Evolutionary conservation across 2,329 filamentous ascomycete species (phyloP).

Genomic region (Diplodia intermedia): DNA sequence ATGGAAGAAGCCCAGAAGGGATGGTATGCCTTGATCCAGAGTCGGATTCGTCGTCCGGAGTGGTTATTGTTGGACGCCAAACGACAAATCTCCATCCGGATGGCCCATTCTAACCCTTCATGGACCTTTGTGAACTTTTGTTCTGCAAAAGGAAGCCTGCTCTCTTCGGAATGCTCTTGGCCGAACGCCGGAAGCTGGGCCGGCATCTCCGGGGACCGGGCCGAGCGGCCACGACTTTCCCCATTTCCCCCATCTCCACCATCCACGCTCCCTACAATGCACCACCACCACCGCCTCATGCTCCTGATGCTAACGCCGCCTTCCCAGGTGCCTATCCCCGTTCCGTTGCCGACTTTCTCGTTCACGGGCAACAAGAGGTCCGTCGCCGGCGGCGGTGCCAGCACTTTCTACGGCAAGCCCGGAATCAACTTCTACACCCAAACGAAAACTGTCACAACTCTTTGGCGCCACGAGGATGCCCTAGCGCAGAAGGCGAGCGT

Average conservation of each 20-base stretch:
- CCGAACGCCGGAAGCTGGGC: background rate
- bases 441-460: slow-evolving; percentile 92
- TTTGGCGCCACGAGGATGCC: slow-evolving; percentile 88
- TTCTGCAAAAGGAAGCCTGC: background rate
- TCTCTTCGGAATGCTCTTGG: background rate
- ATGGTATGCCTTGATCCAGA: background rate
- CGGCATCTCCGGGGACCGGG: background rate
- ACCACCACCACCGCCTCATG: slow-evolving; percentile 8
- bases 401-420: slow-evolving; percentile 93
- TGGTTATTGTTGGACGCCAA: background rate
- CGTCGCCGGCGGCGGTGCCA: slow-evolving; percentile 88
- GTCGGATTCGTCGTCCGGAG: background rate
- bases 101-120: background rate
- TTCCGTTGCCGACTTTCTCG: slow-evolving; percentile 66
- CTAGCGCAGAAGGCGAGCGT: slow-evolving; percentile 84
- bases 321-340: slow-evolving; percentile 8
- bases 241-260: background rate
- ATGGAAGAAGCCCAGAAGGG: background rate
- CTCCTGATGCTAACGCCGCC: background rate
- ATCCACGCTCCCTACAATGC: background rate
- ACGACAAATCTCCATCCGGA: slow-evolving; percentile 59
- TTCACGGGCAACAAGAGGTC: slow-evolving; percentile 81
- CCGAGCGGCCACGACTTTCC: background rate
- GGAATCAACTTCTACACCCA: slow-evolving; percentile 96
- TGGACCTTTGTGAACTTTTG: background rate